Evolutionary conservation across 192 early-diverging fungal genomes (phyloP), one percentile per base, ranked within the genome.

Genomic region (Physocladia obscura): DNA sequence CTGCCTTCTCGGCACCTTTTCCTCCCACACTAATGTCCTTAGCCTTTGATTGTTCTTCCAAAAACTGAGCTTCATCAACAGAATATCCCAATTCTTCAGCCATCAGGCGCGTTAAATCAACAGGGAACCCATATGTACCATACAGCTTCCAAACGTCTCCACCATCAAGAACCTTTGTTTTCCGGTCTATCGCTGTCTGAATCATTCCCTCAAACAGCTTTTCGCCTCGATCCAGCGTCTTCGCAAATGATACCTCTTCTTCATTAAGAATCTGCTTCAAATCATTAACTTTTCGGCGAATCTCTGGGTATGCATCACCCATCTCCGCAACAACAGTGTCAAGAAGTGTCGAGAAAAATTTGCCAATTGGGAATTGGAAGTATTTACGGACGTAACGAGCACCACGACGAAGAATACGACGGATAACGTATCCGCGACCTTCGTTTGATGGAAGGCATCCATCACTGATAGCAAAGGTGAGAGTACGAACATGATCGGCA

Each of bases 91-190:
- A 89, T 76, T 98, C 97, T 79, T 98, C 94, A n/a, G 97, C 95
- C 95, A 98, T 97, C 54, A 98, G 76, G 49, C 92, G 90, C 11
- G 97, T 98, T 51, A 98, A 84, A 76, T 98, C 97, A 1, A 96
- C 92, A 3, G 97, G 97, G 89, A 98, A 98, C 32, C 97, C 97
- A 75, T 94, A 98, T 15, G 97, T 98, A 73, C 97, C 97, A 68
- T 98, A 98, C 75, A 98, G 77, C n/a, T 93, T 86, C 95, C 95
- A 98, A 8, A 93, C 97, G 77, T 94, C 92, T 47, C 84, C 85
- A 34, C 97, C 97, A 24, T 89, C 86, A 34, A 98, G 83, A 15
- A 81, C 75, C 3, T 52, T 85, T 36, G 79, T 64, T 35, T 85
- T 83, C 22, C 87, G 63, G 44, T 91, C 81, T 34, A 89, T 88